Evolutionary conservation across 768 basidiomycete species (phyloP).

Genomic region (Neoboletus subvelutipes): DNA sequence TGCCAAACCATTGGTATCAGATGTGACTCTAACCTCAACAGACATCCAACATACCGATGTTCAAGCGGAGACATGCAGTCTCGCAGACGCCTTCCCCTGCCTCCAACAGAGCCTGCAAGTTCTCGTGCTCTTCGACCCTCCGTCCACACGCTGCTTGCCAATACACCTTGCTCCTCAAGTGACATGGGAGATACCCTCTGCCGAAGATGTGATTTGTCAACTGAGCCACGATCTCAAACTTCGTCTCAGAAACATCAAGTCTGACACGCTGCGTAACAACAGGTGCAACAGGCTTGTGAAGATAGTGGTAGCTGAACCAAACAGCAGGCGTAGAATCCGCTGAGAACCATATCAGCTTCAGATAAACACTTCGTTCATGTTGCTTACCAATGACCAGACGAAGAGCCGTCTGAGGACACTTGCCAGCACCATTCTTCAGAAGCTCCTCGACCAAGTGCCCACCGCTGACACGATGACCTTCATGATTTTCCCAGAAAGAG

Average conservation of each 20-base stretch:
- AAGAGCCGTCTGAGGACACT: constrained; percentile 43
- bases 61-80: constrained; percentile 16
- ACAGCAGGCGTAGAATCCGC: constrained; percentile 41
- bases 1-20: neutral
- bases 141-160: constrained; percentile 42
- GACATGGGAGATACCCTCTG: constrained; percentile 37
- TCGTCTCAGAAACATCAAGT: constrained; percentile 33
- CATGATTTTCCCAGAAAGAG: constrained; percentile 45
- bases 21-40: neutral
- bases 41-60: constrained; percentile 16
- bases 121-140: constrained; percentile 28
- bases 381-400: constrained; percentile 47
- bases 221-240: constrained; percentile 43
- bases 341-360: constrained; percentile 15
- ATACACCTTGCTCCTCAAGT: constrained; percentile 38
- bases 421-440: constrained; percentile 38
- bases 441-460: constrained; percentile 38
- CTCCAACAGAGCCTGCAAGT: constrained; percentile 24
- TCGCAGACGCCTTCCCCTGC: constrained; percentile 19
- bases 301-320: constrained; percentile 47
- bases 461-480: constrained; percentile 38
- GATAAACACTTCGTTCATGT: neutral
- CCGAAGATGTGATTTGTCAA: constrained; percentile 49
- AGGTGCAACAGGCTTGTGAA: constrained; percentile 31
- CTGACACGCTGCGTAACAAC: constrained; percentile 45